These are phyloP conservation scores for Colletotrichum musicola DNA, from an alignment of 2,329 filamentous ascomycete species.

Conservation along the genomic window DNA sequence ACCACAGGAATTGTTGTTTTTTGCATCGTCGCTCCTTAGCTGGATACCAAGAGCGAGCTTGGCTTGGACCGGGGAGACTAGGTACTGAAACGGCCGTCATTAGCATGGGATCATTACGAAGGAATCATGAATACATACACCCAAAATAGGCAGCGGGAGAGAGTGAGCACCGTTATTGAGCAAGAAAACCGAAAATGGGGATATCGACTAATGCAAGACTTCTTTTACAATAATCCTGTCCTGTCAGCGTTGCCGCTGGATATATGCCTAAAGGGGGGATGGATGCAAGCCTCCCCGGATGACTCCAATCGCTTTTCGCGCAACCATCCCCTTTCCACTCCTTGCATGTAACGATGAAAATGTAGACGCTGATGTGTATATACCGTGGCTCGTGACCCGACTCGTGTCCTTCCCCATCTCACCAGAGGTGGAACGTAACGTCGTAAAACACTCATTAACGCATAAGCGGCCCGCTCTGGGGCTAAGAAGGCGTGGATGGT, in stretches of 20 bases:
- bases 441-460: slow-evolving; percentile 20
- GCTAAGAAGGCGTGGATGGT: background rate
- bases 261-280: background rate
- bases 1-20: background rate
- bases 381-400: background rate
- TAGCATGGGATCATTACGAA: slow-evolving; percentile 16
- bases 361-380: background rate
- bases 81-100: slow-evolving; percentile 17
- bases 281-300: background rate
- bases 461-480: background rate
- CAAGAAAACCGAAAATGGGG: slow-evolving; percentile 19
- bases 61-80: background rate
- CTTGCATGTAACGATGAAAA: background rate
- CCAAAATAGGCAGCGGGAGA: background rate
- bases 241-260: slow-evolving; percentile 1
- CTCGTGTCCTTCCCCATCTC: background rate
- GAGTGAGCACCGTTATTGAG: background rate
- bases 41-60: background rate
- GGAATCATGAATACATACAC: slow-evolving; percentile 9
- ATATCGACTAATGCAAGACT: slow-evolving; percentile 34
- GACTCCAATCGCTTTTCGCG: background rate
- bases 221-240: background rate
- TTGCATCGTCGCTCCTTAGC: background rate
- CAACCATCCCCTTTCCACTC: background rate
- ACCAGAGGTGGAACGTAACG: background rate